These are phyloP conservation scores for Colletotrichum sp. DNA, from an alignment of 2,329 filamentous ascomycete genomes.

Conservation along the genomic window DNA sequence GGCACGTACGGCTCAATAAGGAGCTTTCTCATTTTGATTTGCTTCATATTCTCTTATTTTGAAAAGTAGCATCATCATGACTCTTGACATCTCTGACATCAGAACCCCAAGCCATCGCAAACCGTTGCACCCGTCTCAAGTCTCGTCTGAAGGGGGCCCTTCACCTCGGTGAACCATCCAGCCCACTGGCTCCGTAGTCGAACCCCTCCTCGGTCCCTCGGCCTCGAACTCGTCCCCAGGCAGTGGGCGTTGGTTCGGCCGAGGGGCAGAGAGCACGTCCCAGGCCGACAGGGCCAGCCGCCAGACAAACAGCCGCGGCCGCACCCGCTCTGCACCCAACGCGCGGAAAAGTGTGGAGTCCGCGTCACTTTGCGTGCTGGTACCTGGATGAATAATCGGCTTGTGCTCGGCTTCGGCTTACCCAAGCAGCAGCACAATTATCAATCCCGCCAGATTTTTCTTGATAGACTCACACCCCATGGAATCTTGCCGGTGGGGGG, in stretches of 20 bases:
- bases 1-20: background rate
- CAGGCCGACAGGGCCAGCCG: background rate
- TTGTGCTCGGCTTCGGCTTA: slow-evolving; percentile 4
- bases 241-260: background rate
- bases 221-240: background rate
- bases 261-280: background rate
- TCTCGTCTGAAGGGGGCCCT: background rate
- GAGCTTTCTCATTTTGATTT: background rate
- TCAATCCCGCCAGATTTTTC: background rate
- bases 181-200: background rate
- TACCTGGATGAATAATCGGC: slow-evolving; percentile 6
- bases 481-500: background rate
- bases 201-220: background rate
- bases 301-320: background rate
- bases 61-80: background rate
- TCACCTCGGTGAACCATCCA: background rate
- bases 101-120: background rate
- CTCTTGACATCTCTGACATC: background rate
- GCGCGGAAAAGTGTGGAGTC: slow-evolving; percentile 1
- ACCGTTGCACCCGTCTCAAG: background rate
- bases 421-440: background rate
- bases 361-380: background rate
- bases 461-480: background rate
- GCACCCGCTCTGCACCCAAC: background rate
- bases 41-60: background rate